Evolutionary conservation across 768 basidiomycete genomes (phyloP), one percentile per base, ranked within the genome.

Genomic region (Podaxis sp.): DNA sequence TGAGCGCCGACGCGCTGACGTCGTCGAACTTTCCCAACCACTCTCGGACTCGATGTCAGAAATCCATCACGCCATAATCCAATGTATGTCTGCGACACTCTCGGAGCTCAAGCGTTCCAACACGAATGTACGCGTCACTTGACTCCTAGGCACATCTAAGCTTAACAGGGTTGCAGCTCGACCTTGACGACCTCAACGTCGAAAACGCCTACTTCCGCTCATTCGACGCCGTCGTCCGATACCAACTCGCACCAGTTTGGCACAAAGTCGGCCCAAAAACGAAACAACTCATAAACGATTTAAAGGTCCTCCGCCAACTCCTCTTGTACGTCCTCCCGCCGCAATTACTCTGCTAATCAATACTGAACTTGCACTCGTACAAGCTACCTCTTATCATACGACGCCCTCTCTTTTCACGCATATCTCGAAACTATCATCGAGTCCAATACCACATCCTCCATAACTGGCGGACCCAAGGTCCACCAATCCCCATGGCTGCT

Each of bases 241-340:
- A 86, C 36, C 94, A 96, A 69, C 84, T 99, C 7, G 94, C 97
- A 73, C 83, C 95, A 0, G 90, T 97, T 6, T 99, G 97, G 96
- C 95, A 99, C 74, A 93, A 95, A 75, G 96, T 96, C 28, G 95
- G 95, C 0, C 88, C 93, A 0, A 89, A 86, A 64, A 99, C 96
- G 4, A 95, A 93, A 68, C 93, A 95, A 64, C 85, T 99, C 11
- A 94, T 98, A 8, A 85, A 81, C 56, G 96, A 99, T 72, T 84
- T 99, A 17, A 87, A 90, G 0, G 90, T 88, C 1, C 81, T 99
- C 0, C 83, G 97, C 0, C 87, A 89, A 51, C 83, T 99, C 4
- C 85, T 98, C 48, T 81, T 81, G 92, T 95, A 68, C 64, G 90
- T 74, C 17, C 36, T 39, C 22, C 17, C 33, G 8, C 19, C 17